Conservation (phyloP, 768 basidiomycete species). For the Pleurotus platypus region DNA sequence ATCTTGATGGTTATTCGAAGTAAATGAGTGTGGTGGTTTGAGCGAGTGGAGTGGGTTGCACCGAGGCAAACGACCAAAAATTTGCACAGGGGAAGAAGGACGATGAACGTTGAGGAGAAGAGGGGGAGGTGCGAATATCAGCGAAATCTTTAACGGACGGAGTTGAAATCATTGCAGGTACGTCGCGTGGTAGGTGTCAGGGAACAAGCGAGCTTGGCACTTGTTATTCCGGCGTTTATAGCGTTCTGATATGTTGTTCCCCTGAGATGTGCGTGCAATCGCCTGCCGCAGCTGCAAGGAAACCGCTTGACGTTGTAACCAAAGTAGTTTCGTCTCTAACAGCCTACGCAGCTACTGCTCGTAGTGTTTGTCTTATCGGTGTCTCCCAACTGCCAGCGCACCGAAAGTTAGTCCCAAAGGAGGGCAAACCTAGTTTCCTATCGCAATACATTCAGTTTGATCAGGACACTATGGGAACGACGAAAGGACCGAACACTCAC, state of each 20-base stretch:
- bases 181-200: neutral
- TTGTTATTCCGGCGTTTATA: neutral
- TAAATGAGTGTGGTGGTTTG: slow-evolving; percentile 15
- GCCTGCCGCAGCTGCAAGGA: no score
- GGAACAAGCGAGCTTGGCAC: neutral
- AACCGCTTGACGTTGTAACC: no score
- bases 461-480: no score
- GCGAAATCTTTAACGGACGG: slow-evolving; percentile 6
- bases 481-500: no score
- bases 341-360: no score
- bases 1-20: slow-evolving; percentile 30
- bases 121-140: neutral
- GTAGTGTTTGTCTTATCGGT: no score
- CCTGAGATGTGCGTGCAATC: neutral
- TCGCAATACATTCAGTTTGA: no score
- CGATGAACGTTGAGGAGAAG: neutral
- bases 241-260: neutral
- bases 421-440: no score
- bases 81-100: neutral
- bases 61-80: slow-evolving; percentile 17
- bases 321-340: no score
- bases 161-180: slow-evolving; percentile 1
- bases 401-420: no score
- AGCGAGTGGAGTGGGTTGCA: slow-evolving; percentile 31
- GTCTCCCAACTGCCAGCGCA: no score